Base-by-base conservation (phyloP, 106 monocot species). In the Allium cepa region DNA sequence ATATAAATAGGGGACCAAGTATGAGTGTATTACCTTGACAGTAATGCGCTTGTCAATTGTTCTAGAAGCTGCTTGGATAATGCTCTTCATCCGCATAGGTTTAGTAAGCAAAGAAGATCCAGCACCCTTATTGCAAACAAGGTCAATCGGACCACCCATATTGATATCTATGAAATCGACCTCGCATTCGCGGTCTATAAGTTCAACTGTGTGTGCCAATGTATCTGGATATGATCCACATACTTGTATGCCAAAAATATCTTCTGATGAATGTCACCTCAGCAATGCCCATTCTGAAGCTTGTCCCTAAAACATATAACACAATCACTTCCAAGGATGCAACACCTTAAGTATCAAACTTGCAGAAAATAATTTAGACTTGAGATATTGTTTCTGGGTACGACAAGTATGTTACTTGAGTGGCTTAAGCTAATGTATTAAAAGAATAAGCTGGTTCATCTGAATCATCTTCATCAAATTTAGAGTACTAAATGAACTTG, bases 231-330 rank as follows among this genome's bases (percentile, higher is more conserved):
- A 88, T 17, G 92, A 67, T 49, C 88, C 96, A 71, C 96, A 97
- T 66, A 97, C 86, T 74, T 97, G 96, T 26, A 92, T 73, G 0
- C 96, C 96, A 78, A 97, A 97, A 52, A 84, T 36, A 74, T 92
- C 96, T 66, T 97, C 96, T 58, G 92, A 86, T 51, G 81, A 76
- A 79, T 97, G 91, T 9, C 88, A 76, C 78, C 96, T 81, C 61
- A 92, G 69, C 71, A 97, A 85, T 67, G 96, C 96, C 96, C 96
- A 97, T 63, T 97, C 96, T 65, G 96, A 97, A 81, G 86, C 88
- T 77, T 97, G 96, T 14, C 96, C 96, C 96, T 87, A 59, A 46
- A 26, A 13, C 65, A 81, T 66, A 36, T 36, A 36, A 36, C 46
- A 46, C 46, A 49, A 69, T 50, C 14, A 56, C 59, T 7, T 49